phyloP scores from a whole-genome alignment of 805 yeast species.

The Cyberlindnera mrakii region DNA sequence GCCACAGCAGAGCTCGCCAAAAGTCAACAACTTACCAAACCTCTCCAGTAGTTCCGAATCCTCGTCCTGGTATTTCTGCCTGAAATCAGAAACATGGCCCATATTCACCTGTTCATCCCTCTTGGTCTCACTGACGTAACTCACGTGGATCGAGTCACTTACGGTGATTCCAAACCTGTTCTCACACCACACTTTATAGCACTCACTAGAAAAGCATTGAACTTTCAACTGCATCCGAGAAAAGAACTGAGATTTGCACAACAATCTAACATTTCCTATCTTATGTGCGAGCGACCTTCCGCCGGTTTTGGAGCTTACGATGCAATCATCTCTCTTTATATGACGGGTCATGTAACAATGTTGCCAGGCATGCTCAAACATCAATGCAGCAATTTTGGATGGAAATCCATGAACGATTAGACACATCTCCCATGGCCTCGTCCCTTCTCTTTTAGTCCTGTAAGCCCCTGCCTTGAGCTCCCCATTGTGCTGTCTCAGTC shows the following conservation, averaged over 20 bases:
- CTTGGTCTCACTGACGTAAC: constrained; percentile 3
- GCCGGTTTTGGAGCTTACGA: constrained; percentile 30
- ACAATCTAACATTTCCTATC: constrained; percentile 40
- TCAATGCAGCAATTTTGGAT: constrained; percentile 60
- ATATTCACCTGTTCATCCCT: constrained; percentile 18
- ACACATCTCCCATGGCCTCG: constrained; percentile 72
- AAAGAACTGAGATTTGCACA: constrained; percentile 40
- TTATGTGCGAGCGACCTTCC: constrained; percentile 40
- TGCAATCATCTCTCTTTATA: constrained; percentile 34
- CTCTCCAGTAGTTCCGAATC: constrained; percentile 11
- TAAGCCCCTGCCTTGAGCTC: constrained; percentile 65
- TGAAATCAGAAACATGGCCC: constrained; percentile 23
- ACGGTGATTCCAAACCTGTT: constrained; percentile 14
- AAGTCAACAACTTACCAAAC: constrained; percentile 17
- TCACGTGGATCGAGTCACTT: constrained; percentile 5
- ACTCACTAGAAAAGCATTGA: constrained; percentile 34
- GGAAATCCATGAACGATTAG: constrained; percentile 67
- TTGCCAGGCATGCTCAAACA: constrained; percentile 84
- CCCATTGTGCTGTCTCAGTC: constrained; percentile 80
- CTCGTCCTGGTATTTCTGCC: constrained; percentile 7
- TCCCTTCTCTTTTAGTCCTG: constrained; percentile 49
- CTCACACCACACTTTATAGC: constrained; percentile 17
- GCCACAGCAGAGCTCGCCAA: constrained; percentile 25
- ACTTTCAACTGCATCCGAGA: constrained; percentile 38
- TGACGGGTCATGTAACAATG: constrained; percentile 64